Evolutionary conservation across 2,329 filamentous ascomycete genomes (phyloP), one percentile per base, ranked within the genome.

Genomic region (Talaromyces sp.): DNA sequence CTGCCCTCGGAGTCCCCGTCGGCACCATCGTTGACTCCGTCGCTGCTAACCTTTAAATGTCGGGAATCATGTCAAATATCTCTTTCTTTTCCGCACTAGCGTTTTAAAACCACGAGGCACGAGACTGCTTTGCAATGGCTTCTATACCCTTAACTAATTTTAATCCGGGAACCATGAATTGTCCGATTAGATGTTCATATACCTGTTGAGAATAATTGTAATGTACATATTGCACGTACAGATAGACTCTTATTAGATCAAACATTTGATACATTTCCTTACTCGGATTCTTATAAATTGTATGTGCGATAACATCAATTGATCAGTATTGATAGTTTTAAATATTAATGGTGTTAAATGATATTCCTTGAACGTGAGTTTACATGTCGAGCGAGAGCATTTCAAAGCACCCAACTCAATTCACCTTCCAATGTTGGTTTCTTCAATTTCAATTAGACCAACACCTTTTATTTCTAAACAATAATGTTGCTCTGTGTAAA

Each of bases 1-100:
- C 69, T 44, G 56, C 40, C 53, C 61, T 74, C 42, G 72, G 68
- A 56, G 63, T 62, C 51, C 63, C 72, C n/a, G 62, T 73, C 27
- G 72, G 73, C 50, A 42, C 60, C 28, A 57, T 74, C 57, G 62
- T 75, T 61, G 64, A 67, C 55, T 60, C 63, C 8, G 52, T 65
- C 40, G 64, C 67, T 57, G 18, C 58, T 31, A 59, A 61, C 55
- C 31, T 68, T 34, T 64, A 62, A 58, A 59, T 50, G 18, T 5
- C 18, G 27, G 44, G 18, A 47, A 18, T 30, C 14, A n/a, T 53
- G 30, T 31, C 16, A 40, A 40, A n/a, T 40, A 40, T 53, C 28
- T 53, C 28, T 53, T 47, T 52, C 27, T 18, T 23, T 53, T 53
- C 50, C 27, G 28, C 50, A 53, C 30, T 53, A 53, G 50, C 27